Evolutionary conservation across 1,284 basidiomycete genomes (phyloP), one percentile per base, ranked within the genome.

Genomic region (Cryptococcus depauperatus): DNA sequence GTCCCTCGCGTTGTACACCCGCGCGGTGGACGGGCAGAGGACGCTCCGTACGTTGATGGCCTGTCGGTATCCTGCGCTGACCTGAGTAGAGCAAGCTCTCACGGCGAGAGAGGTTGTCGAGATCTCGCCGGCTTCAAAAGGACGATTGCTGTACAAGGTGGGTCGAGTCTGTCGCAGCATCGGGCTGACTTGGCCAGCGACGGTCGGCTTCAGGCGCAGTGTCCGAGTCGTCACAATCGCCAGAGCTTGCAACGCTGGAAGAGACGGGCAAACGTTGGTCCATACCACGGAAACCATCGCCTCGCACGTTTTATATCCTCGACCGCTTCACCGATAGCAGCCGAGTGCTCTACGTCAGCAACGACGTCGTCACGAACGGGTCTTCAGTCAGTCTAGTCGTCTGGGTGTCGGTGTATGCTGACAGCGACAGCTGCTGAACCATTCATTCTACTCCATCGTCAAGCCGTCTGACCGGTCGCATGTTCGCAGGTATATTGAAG

Each of bases 101-200:
- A 66, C 64, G 0, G 66, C 66, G 3, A 48, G 60, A 28, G 64
- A 65, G 34, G 57, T 68, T 1, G 51, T 62, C 14, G 66, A 68
- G 37, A 50, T 65, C 8, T 49, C 56, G 1, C 53, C 59, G 2
- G 44, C 47, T 18, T 52, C 47, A 7, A 44, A 56, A 39, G 55
- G 54, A 2, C 46, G 46, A 26, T 51, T 47, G 34, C 34, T 44
- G 14, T 39, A 52, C 32, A 48, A 44, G 28, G 53, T 52, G 19
- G 19, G 21, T 16, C n/a, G n/a, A n/a, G n/a, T 29, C 32, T 14
- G 11, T 23, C 21, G 18, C 29, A 29, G 13, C 25, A 16, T 5
- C 10, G 10, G 6, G 19, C 38, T 18, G n/a, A 19, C 23, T 5
- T 14, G n/a, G 4, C 3, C 38, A 54, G 50, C 52, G 48, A 5